Base-by-base conservation (phyloP, 495 filamentous ascomycete species). In the Xylaria castorea region DNA sequence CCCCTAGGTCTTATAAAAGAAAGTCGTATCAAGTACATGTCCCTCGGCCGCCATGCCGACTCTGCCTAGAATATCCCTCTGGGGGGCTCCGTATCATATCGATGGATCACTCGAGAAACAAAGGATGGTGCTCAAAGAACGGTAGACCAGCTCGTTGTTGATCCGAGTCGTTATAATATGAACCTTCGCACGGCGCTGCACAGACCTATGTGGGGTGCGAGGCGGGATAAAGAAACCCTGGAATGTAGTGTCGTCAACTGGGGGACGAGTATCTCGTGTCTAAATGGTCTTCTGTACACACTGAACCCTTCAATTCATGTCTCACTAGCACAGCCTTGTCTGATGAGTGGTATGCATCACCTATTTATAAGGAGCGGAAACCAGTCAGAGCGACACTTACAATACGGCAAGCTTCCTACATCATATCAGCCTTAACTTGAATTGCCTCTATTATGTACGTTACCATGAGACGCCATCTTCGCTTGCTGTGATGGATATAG, bases 121-220 rank as follows among this genome's bases (percentile, higher is more conserved):
- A 78, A 80, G 75, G 66, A 32, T 40, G 18, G 5, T n/a, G 51
- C 30, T 80, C 78, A 80, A 80, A 80, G 78, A 61, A 75, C 70
- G n/a, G 66, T 67, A 73, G 72, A 66, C 71, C 66, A 75, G 73
- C 63, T 70, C 76, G 74, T 79, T 75, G 74, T 78, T 79, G 63
- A 70, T 66, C 68, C 73, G 71, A 76, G 74, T 76, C 66, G 57
- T 71, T 74, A 75, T 79, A 79, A 74, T 76, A 74, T 76, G 74
- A 44, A 60, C 38, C 36, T 63, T 68, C 62, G 58, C 51, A 34
- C n/a, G 73, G 66, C 71, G 62, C 66, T 51, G 40, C 44, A 44
- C 30, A 63, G 60, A 60, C 46, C 11, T 42, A 22, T 63, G 66
- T 71, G 70, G 57, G 58, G 60, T 25, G 61, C 9, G 25, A 44